Conservation (phyloP, 495 filamentous ascomycete species). For the Xylona heveae region DNA sequence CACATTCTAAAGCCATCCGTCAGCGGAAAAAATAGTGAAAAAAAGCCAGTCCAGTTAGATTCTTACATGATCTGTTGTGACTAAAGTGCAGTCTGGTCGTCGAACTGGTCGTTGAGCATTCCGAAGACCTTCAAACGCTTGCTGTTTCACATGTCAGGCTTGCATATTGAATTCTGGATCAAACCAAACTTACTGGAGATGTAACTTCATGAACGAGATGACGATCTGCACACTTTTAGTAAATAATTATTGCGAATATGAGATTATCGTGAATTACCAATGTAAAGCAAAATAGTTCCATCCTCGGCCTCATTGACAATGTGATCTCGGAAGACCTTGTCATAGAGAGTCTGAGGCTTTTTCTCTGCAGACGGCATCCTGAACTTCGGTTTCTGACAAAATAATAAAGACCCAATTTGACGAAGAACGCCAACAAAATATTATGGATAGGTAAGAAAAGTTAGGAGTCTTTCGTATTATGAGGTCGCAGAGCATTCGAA, state of each 20-base stretch:
- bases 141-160: constrained; percentile 25
- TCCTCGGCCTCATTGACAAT: constrained; percentile 86
- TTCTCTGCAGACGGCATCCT: constrained; percentile 65
- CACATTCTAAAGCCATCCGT: constrained; percentile 44
- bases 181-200: constrained; percentile 41
- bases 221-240: constrained; percentile 31
- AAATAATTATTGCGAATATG: background rate
- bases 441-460: too few relatives aligned
- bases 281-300: constrained; percentile 83
- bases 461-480: too few relatives aligned
- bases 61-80: constrained; percentile 90
- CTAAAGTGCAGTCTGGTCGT: constrained; percentile 87
- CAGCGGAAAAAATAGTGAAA: constrained; percentile 1
- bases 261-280: constrained; percentile 30
- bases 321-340: constrained; percentile 89
- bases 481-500: too few relatives aligned
- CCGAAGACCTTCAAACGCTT: constrained; percentile 91
- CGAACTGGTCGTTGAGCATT: constrained; percentile 73
- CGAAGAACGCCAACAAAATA: too few relatives aligned
- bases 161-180: constrained; percentile 1
- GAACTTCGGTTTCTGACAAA: too few relatives aligned
- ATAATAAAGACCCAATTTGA: too few relatives aligned
- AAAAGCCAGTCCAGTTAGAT: background rate
- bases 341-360: constrained; percentile 77
- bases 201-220: constrained; percentile 98